Percentiles rank a stretch among this genome's conserved stretches.
Evolutionary conservation across 768 basidiomycete genomes (phyloP).

Genomic region (Xanthoconium stramineum): DNA sequence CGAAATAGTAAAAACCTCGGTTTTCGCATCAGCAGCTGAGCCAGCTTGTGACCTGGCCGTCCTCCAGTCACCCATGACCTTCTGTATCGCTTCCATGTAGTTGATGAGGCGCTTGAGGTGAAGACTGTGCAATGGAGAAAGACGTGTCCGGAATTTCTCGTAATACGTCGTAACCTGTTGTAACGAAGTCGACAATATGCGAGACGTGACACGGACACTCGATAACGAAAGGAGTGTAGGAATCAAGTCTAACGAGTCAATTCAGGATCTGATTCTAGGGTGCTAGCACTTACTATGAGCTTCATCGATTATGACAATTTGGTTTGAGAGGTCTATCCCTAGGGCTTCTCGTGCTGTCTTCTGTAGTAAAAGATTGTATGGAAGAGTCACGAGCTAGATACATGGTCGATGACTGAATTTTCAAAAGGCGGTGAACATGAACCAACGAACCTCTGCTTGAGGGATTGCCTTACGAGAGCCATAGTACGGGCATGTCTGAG

Average conservation of each 20-base stretch:
- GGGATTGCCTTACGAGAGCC: conserved; percentile 84
- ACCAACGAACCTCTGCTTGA: conserved; percentile 72
- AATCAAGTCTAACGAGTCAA: conserved; percentile 65
- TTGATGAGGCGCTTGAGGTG: conserved; percentile 77
- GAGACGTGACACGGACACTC: conserved; percentile 58
- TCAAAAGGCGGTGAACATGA: neutral
- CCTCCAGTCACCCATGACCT: conserved; percentile 54
- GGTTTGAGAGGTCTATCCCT: conserved; percentile 79
- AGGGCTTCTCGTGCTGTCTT: conserved; percentile 81
- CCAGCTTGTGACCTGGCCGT: conserved; percentile 18
- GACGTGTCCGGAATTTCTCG: conserved; percentile 69
- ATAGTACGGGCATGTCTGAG: conserved; percentile 88
- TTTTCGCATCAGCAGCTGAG: conserved; percentile 19
- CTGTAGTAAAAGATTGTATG: conserved; percentile 89
- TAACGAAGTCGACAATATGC: conserved; percentile 57
- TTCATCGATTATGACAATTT: conserved; percentile 91
- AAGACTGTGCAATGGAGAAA: conserved; percentile 68
- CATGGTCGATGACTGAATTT: neutral
- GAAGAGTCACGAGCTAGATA: conserved; percentile 78
- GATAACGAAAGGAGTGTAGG: conserved; percentile 87
- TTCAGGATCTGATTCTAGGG: neutral
- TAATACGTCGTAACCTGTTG: conserved; percentile 78
- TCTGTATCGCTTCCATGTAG: conserved; percentile 68
- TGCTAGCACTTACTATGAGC: conserved; percentile 75
- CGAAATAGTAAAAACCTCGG: conserved; percentile 67